These are phyloP conservation scores for Tieghemostelium lacteum DNA, from an alignment of 78 protist genomes.

Conservation along the genomic window DNA sequence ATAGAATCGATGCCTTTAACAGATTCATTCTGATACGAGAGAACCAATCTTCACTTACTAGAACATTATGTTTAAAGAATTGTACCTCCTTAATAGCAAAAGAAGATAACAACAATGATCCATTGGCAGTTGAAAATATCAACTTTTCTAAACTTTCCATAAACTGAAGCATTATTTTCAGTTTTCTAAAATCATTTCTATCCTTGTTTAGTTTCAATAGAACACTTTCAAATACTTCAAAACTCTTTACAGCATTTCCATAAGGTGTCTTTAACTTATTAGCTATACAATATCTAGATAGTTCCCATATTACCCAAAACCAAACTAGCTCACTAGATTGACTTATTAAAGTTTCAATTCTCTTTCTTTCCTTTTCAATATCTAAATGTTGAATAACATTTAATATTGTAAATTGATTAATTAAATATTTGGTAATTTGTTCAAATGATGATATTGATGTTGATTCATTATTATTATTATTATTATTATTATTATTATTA, in stretches of 20 bases:
- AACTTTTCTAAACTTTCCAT: conserved; percentile 61
- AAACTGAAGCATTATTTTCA: conserved; percentile 29
- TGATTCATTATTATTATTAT: background rate
- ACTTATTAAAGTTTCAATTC: conserved; percentile 15
- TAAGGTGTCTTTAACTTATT: conserved; percentile 60
- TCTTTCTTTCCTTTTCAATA: background rate
- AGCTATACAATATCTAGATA: conserved; percentile 46
- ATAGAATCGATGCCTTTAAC: conserved; percentile 31
- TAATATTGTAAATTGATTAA: background rate
- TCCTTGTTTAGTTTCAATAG: conserved; percentile 39
- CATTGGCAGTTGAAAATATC: conserved; percentile 61
- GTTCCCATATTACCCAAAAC: conserved; percentile 72
- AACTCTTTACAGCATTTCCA: conserved; percentile 52
- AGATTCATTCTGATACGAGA: conserved; percentile 48
- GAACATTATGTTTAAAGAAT: conserved; percentile 39
- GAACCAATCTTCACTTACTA: conserved; percentile 79
- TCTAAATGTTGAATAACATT: background rate
- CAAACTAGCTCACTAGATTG: conserved; percentile 51
- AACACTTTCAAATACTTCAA: conserved; percentile 43
- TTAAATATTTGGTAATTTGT: background rate
- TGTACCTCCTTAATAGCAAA: conserved; percentile 11
- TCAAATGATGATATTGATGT: background rate
- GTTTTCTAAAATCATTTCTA: conserved; percentile 30
- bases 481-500: background rate
- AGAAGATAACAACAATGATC: conserved; percentile 27